A percentile compares a stretch with the other conserved stretches of the same genome.
Conservation (phyloP, 2,329 filamentous ascomycete genomes). For the Aureobasidium leucospermi region DNA sequence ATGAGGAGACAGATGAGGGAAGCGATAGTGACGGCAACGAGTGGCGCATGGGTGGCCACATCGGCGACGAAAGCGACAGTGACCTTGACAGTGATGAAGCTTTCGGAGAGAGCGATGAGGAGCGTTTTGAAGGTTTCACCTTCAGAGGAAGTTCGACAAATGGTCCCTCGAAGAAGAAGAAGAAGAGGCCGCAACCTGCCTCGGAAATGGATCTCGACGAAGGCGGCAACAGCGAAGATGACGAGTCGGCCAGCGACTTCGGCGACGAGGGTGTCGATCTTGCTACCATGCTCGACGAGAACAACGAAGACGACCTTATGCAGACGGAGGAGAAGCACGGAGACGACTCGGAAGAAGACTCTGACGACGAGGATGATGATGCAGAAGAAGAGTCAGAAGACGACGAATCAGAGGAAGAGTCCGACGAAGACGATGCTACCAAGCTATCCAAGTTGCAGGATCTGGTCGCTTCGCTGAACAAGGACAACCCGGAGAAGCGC, state of each 20-base stretch:
- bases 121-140: slow-evolving; percentile 70
- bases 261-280: slow-evolving; percentile 58
- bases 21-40: slow-evolving; percentile 81
- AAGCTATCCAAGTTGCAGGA: slow-evolving; percentile 59
- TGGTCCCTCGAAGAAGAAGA: slow-evolving; percentile 45
- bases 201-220: slow-evolving; percentile 44
- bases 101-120: slow-evolving; percentile 82
- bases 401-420: slow-evolving; percentile 50
- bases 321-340: slow-evolving; percentile 35
- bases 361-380: slow-evolving; percentile 27
- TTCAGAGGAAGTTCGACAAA: slow-evolving; percentile 55
- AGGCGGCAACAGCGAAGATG: slow-evolving; percentile 35
- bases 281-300: slow-evolving; percentile 51
- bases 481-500: slow-evolving; percentile 27
- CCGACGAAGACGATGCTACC: slow-evolving; percentile 37
- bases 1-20: slow-evolving; percentile 58
- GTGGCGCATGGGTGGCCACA: slow-evolving; percentile 66
- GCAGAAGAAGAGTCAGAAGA: slow-evolving; percentile 34
- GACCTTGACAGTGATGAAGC: slow-evolving; percentile 72
- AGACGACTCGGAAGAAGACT: slow-evolving; percentile 19
- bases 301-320: slow-evolving; percentile 38
- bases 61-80: slow-evolving; percentile 59
- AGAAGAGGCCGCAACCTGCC: slow-evolving; percentile 30
- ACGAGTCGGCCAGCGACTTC: slow-evolving; percentile 49
- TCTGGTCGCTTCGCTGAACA: slow-evolving; percentile 60